Evolutionary conservation across 2,329 filamentous ascomycete genomes (phyloP).

Genomic region (Aspergillus amoenus): DNA sequence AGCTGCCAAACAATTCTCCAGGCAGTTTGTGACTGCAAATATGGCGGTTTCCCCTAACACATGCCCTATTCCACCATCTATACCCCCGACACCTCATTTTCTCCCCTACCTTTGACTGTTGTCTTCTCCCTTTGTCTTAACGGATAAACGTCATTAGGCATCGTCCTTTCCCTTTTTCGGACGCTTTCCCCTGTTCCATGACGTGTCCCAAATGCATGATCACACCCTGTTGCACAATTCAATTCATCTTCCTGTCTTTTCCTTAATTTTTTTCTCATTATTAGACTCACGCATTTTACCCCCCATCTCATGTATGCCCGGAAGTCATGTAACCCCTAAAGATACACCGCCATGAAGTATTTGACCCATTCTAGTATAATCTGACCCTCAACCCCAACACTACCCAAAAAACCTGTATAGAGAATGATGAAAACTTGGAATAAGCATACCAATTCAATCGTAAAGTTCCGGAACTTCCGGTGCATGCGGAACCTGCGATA

Average conservation of each 20-base stretch:
- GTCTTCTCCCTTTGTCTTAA: slow-evolving; percentile 4
- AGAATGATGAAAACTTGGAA: slow-evolving; percentile 22
- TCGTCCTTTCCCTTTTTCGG: slow-evolving; percentile 20
- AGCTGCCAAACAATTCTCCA: slow-evolving; percentile 1
- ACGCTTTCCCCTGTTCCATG: slow-evolving; percentile 19
- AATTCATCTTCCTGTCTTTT: slow-evolving; percentile 13
- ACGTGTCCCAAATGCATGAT: slow-evolving; percentile 19
- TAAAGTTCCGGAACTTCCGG: background rate
- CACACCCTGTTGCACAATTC: slow-evolving; percentile 14
- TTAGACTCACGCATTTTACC: slow-evolving; percentile 17
- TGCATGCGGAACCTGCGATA: background rate
- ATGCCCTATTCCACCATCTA: slow-evolving; percentile 3
- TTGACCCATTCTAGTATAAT: slow-evolving; percentile 21
- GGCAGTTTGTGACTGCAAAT: background rate
- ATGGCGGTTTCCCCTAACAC: slow-evolving; percentile 1
- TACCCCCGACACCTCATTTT: background rate
- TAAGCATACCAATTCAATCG: slow-evolving; percentile 1
- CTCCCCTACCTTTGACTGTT: background rate
- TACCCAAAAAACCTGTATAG: slow-evolving; percentile 29
- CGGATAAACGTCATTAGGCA: slow-evolving; percentile 1
- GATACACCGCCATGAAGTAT: slow-evolving; percentile 35
- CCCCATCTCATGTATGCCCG: slow-evolving; percentile 38
- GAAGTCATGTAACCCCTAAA: slow-evolving; percentile 43
- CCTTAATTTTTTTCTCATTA: slow-evolving; percentile 28
- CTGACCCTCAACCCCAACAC: slow-evolving; percentile 18